Evolutionary conservation across 345 rosid species (phyloP), one percentile per base, ranked within the genome.

Genomic region (Reutealis trisperma): DNA sequence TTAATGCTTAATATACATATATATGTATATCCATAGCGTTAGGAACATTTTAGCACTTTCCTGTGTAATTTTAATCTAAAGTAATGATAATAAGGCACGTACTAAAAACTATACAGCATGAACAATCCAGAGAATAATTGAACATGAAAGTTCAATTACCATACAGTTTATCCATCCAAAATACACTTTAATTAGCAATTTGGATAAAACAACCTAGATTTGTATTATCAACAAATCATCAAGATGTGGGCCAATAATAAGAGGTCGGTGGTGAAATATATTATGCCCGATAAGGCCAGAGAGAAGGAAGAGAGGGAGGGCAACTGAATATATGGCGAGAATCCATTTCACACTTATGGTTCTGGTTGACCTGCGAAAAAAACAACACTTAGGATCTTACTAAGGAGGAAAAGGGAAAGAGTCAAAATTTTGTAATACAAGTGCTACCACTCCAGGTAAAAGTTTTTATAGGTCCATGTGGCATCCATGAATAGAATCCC

Each of bases 381-480:
- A 67, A 80, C 78, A 82, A 84, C 82, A 42, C 51, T 12, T 61
- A 24, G 69, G 74, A 66, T 61, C 27, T 34, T 70, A 32, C 72
- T 54, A 22, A 72, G 77, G 54, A 44, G 64, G 63, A 54, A 34
- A 25, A 30, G 22, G 45, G 72, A 69, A 22, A 1, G 75, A 65
- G 51, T 63, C 59, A 63, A 58, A 78, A 55, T 60, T 57, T 73
- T 75, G 75, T 73, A 52, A 52, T 25, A 24, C 6, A 49, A 27
- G 60, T 51, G 41, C 57, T 14, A 51, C 21, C 37, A 73, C 84
- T 88, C 77, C 75, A 72, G 78, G 10, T 59, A 41, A 47, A 34
- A 54, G 72, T 37, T 55, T 1, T 54, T 8, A 87, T 81, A 88
- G 90, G 93, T 85, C 88, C 92, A 91, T 83, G 87, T 92, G 89